Conservation (phyloP, 2,329 filamentous ascomycete species). For the Paracorniculantispora psalliotae region DNA sequence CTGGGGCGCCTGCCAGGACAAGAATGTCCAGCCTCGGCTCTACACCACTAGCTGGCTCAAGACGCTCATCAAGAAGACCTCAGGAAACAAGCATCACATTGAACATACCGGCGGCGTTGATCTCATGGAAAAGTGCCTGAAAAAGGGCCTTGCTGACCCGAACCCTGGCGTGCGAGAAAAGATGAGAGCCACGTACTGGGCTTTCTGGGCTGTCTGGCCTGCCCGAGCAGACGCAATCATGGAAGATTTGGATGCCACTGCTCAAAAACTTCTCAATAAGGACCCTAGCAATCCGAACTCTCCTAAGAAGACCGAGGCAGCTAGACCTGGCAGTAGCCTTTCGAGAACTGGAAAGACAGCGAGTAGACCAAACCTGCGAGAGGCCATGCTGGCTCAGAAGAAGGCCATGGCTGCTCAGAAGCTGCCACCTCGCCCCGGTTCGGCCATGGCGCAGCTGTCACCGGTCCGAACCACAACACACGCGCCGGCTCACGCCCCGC, state of each 20-base stretch:
- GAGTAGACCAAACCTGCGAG: constrained; percentile 65
- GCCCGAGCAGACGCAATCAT: constrained; percentile 73
- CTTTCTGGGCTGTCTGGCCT: constrained; percentile 72
- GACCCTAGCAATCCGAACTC: constrained; percentile 77
- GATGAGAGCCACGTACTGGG: constrained; percentile 83
- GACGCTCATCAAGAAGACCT: constrained; percentile 73
- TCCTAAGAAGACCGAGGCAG: constrained; percentile 48
- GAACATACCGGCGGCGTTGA: constrained; percentile 83
- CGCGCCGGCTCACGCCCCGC: constrained; percentile 25
- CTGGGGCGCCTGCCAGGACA: constrained; percentile 78
- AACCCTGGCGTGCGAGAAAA: constrained; percentile 87
- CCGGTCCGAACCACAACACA: constrained; percentile 40
- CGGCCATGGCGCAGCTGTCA: constrained; percentile 59
- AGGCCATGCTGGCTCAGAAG: constrained; percentile 80
- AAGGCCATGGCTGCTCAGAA: constrained; percentile 52
- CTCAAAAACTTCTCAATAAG: constrained; percentile 74
- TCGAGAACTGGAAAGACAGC: constrained; percentile 58
- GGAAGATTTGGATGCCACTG: constrained; percentile 69
- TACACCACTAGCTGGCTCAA: constrained; percentile 80
- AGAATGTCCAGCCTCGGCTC: constrained; percentile 81
- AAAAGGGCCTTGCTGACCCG: constrained; percentile 80
- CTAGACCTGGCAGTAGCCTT: constrained; percentile 54
- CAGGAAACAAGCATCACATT: constrained; percentile 71
- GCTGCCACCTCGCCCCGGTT: constrained; percentile 54
- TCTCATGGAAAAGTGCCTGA: constrained; percentile 79